Percentiles rank a stretch among this genome's conserved stretches.
Conservation (phyloP, 352 stramenopile genomes). For the Phytophthora litchii region DNA sequence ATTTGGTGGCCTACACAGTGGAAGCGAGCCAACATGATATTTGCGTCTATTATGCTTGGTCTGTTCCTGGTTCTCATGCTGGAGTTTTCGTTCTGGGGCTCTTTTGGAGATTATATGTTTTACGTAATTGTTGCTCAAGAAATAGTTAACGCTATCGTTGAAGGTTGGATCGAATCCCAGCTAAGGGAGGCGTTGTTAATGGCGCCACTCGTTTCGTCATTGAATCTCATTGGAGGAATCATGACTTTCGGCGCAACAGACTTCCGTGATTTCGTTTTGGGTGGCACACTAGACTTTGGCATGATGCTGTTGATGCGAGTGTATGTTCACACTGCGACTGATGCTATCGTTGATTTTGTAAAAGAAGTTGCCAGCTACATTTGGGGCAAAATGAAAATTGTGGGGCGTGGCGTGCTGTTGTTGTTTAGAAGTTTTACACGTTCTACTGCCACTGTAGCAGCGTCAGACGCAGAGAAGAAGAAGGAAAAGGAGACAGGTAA, state of each 20-base stretch:
- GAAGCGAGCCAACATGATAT: constrained; percentile 96
- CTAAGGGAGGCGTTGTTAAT: constrained; percentile 93
- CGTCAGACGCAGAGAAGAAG: constrained; percentile 38
- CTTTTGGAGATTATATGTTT: constrained; percentile 96
- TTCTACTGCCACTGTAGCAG: constrained; percentile 39
- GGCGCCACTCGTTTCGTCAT: constrained; percentile 87
- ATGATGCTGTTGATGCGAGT: constrained; percentile 94
- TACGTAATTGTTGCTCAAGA: constrained; percentile 95
- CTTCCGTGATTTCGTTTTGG: constrained; percentile 97
- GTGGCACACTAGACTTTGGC: constrained; percentile 94
- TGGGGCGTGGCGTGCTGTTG: constrained; percentile 36
- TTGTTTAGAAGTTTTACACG: constrained; percentile 63
- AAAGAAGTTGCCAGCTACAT: constrained; percentile 45
- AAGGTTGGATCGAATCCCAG: constrained; percentile 89
- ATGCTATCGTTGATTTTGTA: constrained; percentile 73
- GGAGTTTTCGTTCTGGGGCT: constrained; percentile 96
- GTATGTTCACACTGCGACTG: constrained; percentile 89
- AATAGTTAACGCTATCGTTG: constrained; percentile 88
- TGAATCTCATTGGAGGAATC: constrained; percentile 91
- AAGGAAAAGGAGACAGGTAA: constrained; percentile 46
- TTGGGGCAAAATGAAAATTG: constrained; percentile 44
- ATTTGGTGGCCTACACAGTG: constrained; percentile 93
- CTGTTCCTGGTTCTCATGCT: constrained; percentile 95
- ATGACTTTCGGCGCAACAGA: constrained; percentile 96
- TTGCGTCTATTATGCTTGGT: constrained; percentile 91